Conservation (phyloP, 768 basidiomycete genomes). For the Mycena galericulata region DNA sequence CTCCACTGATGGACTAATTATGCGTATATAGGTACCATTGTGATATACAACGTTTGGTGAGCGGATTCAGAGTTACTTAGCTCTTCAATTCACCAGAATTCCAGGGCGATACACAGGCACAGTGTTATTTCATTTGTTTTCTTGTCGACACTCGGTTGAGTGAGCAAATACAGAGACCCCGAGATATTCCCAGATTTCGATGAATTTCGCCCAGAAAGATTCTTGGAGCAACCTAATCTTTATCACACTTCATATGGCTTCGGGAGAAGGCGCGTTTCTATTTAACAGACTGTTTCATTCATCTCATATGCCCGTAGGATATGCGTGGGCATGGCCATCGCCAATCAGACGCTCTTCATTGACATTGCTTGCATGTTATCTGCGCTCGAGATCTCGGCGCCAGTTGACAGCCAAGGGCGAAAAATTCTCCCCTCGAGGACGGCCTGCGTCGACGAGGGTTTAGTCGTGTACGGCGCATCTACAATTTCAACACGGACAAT, state of each 20-base stretch:
- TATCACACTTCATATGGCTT: too few species aligned
- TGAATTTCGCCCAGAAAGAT: conserved; percentile 15
- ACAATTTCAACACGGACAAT: not conserved
- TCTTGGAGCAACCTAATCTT: too few species aligned
- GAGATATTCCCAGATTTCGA: conserved; percentile 3
- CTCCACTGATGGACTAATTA: not conserved
- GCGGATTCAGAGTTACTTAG: not conserved
- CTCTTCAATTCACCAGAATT: not conserved
- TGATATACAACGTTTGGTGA: conserved; percentile 7
- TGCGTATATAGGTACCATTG: not conserved
- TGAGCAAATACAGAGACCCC: not conserved
- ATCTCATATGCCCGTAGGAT: too few species aligned
- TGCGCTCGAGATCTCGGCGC: not conserved
- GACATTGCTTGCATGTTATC: not conserved
- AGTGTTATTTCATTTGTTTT: not conserved
- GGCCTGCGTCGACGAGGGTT: not conserved
- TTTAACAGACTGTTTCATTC: too few species aligned
- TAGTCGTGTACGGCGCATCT: conserved; percentile 1
- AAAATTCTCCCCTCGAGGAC: not conserved
- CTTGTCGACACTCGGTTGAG: not conserved
- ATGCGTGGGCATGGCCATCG: not conserved
- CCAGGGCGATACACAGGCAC: conserved; percentile 9
- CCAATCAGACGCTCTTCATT: not conserved
- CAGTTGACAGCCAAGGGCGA: not conserved
- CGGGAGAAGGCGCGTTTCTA: too few species aligned